Evolutionary conservation across 2,329 filamentous ascomycete genomes (phyloP).

Genomic region (Sarocladium oryzae): DNA sequence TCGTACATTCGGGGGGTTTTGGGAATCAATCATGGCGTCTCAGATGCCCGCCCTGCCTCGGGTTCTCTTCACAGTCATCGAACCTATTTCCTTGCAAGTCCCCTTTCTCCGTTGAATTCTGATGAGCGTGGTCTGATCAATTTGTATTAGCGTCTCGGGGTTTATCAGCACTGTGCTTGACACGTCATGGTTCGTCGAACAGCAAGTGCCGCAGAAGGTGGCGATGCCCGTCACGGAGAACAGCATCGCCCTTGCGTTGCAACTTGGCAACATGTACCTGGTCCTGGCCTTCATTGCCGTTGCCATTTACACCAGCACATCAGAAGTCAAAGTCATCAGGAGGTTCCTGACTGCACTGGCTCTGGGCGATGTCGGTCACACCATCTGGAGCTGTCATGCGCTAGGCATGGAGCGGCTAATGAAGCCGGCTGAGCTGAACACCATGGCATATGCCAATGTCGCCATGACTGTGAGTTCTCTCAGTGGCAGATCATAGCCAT

Average conservation of each 20-base stretch:
- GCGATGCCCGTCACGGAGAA: constrained; percentile 33
- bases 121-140: no score
- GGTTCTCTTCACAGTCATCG: constrained; percentile 59
- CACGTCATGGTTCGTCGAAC: constrained; percentile 55
- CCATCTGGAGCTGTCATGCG: constrained; percentile 52
- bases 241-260: constrained; percentile 52
- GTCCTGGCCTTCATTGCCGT: constrained; percentile 59
- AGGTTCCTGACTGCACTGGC: constrained; percentile 61
- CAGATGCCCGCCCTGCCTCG: constrained; percentile 58
- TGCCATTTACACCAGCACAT: constrained; percentile 56
- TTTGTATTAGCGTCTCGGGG: constrained; percentile 56
- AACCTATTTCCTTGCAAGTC: constrained; percentile 61
- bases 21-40: constrained; percentile 43
- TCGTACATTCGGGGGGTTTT: no score
- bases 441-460: constrained; percentile 68
- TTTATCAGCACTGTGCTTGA: constrained; percentile 49
- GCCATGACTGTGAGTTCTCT: constrained; percentile 50
- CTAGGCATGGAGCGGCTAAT: constrained; percentile 50
- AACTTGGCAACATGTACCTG: constrained; percentile 65
- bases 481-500: not conserved
- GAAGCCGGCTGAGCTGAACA: constrained; percentile 56
- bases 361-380: constrained; percentile 61
- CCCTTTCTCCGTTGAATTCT: not conserved
- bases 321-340: constrained; percentile 57
- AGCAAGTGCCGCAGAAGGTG: constrained; percentile 46